Evolutionary conservation across 2,329 filamentous ascomycete species (phyloP).

Genomic region (Clonostachys sp.): DNA sequence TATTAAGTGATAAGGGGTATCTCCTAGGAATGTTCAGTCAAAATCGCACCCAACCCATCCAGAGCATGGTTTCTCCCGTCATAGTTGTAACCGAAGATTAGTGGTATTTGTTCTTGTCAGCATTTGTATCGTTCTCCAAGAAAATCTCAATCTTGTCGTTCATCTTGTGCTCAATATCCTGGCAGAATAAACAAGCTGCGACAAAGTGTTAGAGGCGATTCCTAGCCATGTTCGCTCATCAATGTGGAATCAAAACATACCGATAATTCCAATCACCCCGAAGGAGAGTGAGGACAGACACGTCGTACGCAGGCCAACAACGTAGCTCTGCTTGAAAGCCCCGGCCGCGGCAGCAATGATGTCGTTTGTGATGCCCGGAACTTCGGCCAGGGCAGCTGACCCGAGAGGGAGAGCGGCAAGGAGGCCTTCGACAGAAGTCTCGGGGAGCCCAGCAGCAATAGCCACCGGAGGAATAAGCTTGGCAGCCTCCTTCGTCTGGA

Average conservation of each 20-base stretch:
- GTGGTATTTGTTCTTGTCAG: conserved; percentile 20
- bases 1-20: no score
- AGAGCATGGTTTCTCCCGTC: no score
- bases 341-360: conserved; percentile 16
- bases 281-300: conserved; percentile 19
- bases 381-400: conserved; percentile 11
- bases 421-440: conserved; percentile 18
- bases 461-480: conserved; percentile 25
- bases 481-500: conserved; percentile 17
- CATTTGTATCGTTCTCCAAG: conserved; percentile 23
- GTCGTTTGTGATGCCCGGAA: conserved; percentile 14
- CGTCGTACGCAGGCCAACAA: conserved; percentile 17
- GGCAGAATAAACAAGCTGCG: conserved; percentile 19
- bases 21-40: no score
- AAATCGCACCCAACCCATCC: no score
- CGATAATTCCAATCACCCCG: conserved; percentile 19
- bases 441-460: conserved; percentile 23
- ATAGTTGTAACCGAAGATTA: neutral
- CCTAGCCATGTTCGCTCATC: conserved; percentile 1
- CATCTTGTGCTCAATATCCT: conserved; percentile 26
- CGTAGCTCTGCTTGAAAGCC: conserved; percentile 23
- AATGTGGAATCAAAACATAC: conserved; percentile 7
- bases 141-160: conserved; percentile 28
- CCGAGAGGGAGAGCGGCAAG: conserved; percentile 17
- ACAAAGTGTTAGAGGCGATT: no score